Evolutionary conservation across 345 rosid species (phyloP), one percentile per base, ranked within the genome.

Genomic region (Euclidium syriacum): DNA sequence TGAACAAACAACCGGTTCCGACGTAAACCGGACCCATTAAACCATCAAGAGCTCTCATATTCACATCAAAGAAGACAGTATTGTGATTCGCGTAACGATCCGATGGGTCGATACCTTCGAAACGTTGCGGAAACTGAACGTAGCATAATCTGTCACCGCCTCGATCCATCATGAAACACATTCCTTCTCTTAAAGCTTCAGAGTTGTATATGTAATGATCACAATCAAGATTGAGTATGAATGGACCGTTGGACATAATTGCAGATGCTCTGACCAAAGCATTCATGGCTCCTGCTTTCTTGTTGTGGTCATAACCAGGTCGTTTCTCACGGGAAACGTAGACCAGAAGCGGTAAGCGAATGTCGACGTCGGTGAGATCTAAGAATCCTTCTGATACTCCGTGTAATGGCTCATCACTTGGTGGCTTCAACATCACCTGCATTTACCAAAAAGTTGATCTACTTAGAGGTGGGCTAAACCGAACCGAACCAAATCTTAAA

Each of bases 151-250:
- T 83, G 53, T 92, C 98, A 23, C 98, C 98, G 17, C 98, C 98
- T 77, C 98, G 70, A 65, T 92, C 98, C 98, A 92, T 89, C 98
- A 92, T 92, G 81, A 92, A 92, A 73, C 98, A 92, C 95, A 92
- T 92, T 58, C 98, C 98, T 78, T 92, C 98, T 78, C 94, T 87
- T 69, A 92, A 56, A n/a, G 97, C 98, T 68, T 78, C 80, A 49
- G 97, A 92, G 74, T 92, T 89, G 84, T 92, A 92, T 62, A 92
- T 89, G 76, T 92, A 92, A 75, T 92, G 98, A 55, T 92, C 98
- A 62, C 98, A 92, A 68, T 92, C 98, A 36, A 92, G 98, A 80
- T 92, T 92, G 54, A 92, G 84, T 70, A 89, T 92, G 76, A 92
- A 92, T 3, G 98, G 95, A 40, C 98, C 98, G 72, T 92, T 92